Base-by-base conservation (phyloP, 129 eudicot genomes). In the Artemisia annua region DNA sequence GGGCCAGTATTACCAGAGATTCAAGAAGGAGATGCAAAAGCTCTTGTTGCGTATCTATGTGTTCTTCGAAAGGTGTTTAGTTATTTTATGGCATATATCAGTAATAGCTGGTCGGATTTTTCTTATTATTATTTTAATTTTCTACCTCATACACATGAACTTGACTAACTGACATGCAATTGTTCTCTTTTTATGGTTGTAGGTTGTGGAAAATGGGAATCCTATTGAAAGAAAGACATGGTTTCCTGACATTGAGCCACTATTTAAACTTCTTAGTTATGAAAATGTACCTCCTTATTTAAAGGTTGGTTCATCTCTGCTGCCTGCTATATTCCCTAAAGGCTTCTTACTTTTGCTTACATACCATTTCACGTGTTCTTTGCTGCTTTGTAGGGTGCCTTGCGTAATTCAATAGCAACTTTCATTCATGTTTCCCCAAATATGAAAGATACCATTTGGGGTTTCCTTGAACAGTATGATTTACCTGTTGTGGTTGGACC, bases 1-100 rank as follows among this genome's bases (percentile, higher is more conserved):
- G 89, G 96, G 43, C 79, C 91, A 3, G 22, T 83, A 43, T 84
- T 94, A 78, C 98, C 97, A 43, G 97, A 90, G 75, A 83, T 90
- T 83, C 97, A 89, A 83, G 98, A 94, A 64, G 98, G 98, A 28
- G 98, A 94, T 85, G 93, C 97, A 39, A 90, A 88, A 86, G 96
- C 95, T 51, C 90, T 94, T 56, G 96, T 90, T 78, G 97, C 98
- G 14, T 94, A 94, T 82, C 67, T 94, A 65, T 78, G 69, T 81
- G 98, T 90, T 80, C 93, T 94, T 71, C 85, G 87, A 75, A 85
- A 94, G 96, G 98, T 92, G 22, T 75, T 48, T 28, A 30, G 48
- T 2, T 62, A 48, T 54, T 50, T 48, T 75, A 30, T 50, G 5
- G 13, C 54, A 63, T 50, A 24, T 66, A 53, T 66, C 30, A 26